Base-by-base conservation (phyloP, 495 filamentous ascomycete species). In the Rostrohypoxylon terebratum region DNA sequence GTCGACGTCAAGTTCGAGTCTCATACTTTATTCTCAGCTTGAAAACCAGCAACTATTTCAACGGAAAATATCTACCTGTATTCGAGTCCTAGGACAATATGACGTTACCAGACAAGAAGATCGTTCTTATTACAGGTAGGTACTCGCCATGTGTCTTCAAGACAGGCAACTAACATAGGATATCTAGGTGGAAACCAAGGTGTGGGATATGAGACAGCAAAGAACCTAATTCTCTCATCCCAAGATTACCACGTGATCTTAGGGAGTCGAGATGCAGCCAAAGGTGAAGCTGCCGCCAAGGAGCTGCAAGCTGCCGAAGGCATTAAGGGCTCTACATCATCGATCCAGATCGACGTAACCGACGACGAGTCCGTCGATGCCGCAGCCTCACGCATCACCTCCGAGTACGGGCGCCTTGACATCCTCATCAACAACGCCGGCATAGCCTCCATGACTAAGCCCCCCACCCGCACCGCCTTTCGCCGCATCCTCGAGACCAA, bases 181-280 rank as follows among this genome's bases (percentile, higher is more conserved):
- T 5, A 33, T 33, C 21, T 21, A 74, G 83, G 84, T 18, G 82
- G 77, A 11, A 87, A 86, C 71, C 77, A 79, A 66, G 84, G 85
- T 7, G 79, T 87, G 51, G 82, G 84, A 16, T 81, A 80, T 54
- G 81, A 77, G 38, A 77, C 78, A 0, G 80, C 78, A 11, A 74
- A 76, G 36, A 75, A 78, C 21, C 74, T 86, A 11, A 66, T 76
- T 18, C 50, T 75, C 20, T 53, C 68, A n/a, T 77, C 77, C 18
- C 42, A 61, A 1, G 59, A 67, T 0, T 75, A 68, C 51, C 72
- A 75, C 31, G 59, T 75, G 3, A 58, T 75, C 23, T 23, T 75
- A 10, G 72, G 72, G 3, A 72, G 68, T 18, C 66, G 72, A n/a
- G 51, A 72, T 16, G 0, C 33, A 20, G 51, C 63, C 11, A 70